These are phyloP conservation scores for Sclerotinia subarctica DNA, from an alignment of 2,329 filamentous ascomycete species.

Conservation along the genomic window DNA sequence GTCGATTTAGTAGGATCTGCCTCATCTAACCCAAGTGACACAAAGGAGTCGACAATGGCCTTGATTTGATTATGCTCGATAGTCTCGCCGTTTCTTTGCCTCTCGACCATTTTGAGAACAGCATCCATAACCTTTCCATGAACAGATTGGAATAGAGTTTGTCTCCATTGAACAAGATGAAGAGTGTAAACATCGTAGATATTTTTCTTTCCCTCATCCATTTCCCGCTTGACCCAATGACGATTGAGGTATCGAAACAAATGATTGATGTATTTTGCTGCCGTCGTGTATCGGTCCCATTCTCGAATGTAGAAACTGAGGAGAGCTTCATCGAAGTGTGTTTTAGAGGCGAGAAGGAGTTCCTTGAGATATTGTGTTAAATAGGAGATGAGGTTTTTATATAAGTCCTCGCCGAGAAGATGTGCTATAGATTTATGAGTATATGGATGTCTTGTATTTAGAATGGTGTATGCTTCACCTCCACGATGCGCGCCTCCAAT, in stretches of 20 bases:
- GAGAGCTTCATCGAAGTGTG: conserved; percentile 84
- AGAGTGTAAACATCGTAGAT: conserved; percentile 98
- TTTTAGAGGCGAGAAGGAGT: conserved; percentile 69
- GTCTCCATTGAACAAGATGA: conserved; percentile 92
- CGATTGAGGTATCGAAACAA: conserved; percentile 94
- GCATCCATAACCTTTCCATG: conserved; percentile 90
- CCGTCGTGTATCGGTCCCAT: conserved; percentile 93
- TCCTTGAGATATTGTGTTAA: conserved; percentile 70
- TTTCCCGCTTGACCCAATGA: conserved; percentile 98
- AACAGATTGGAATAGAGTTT: conserved; percentile 82
- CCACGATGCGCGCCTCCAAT: conserved; percentile 64
- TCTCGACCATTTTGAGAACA: conserved; percentile 91
- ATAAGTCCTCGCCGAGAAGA: conserved; percentile 91
- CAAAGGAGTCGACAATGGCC: conserved; percentile 92
- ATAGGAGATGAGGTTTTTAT: conserved; percentile 86
- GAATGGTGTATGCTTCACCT: conserved; percentile 47
- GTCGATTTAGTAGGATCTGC: conserved; percentile 90
- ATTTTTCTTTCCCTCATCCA: conserved; percentile 97
- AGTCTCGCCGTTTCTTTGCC: conserved; percentile 94
- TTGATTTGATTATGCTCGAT: conserved; percentile 98
- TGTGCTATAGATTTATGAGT: conserved; percentile 60
- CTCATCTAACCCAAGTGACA: conserved; percentile 91
- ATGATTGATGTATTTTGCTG: conserved; percentile 96
- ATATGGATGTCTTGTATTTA: conserved; percentile 18
- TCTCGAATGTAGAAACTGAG: conserved; percentile 92